Evolutionary conservation across 2,329 filamentous ascomycete species (phyloP), one percentile per base, ranked within the genome.

Genomic region (Curvularia sp.): DNA sequence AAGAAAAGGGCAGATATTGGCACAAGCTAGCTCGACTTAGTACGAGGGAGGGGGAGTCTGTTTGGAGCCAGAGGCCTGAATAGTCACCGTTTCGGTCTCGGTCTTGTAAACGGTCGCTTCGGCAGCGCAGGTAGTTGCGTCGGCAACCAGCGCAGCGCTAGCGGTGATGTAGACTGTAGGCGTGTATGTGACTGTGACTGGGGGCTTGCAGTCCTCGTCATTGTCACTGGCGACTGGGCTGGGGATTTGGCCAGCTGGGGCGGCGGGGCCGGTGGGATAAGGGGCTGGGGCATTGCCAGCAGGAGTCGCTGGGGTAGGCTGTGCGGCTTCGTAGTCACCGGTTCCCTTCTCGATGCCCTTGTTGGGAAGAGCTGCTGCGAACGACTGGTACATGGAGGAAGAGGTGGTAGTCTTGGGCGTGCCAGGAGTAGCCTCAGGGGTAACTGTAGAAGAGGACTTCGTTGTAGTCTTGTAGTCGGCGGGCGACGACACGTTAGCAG

Each of bases 101-200:
- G 68, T 73, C 36, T 61, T 60, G 49, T 62, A 64, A 21, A 68
- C 54, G 2, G 64, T 61, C 27, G 48, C 55, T 5, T 52, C 25
- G 18, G 45, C 19, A 5, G 51, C 48, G 48, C 65, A 71, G 13
- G 54, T 59, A 1, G 65, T 60, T 1, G 53, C 55, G 25, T 55
- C 53, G 6, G 60, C 55, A 36, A 36, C 53, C 10, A 39, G 60
- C n/a, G 64, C 65, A 39, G 66, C 43, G 23, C 55, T 62, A 25
- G 63, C 64, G 39, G 69, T 72, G 8, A 72, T 63, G 32, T 65
- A 66, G 51, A 72, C 53, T 19, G 71, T 73, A 12, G 69, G 69
- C 1, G 71, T 73, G 53, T 71, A 57, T 3, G 71, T 74, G 5
- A 74, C 59, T 21, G 64, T 66, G 15, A 69, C 59, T 3, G 68